Conservation (phyloP, 139 green algal species). For the Nannochloris sp. region DNA sequence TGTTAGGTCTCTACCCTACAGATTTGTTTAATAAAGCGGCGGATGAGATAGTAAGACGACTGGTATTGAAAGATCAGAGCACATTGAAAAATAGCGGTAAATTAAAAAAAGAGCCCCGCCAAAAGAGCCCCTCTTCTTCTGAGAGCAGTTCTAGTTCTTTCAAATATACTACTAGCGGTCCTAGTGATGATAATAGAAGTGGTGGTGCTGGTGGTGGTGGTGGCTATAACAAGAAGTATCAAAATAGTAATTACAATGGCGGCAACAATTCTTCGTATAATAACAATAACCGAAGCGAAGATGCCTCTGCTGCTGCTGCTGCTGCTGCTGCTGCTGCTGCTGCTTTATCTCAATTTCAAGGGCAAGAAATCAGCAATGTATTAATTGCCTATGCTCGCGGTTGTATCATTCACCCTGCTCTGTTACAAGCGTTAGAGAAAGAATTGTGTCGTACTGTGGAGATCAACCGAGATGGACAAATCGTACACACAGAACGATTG, state of each 20-base stretch:
- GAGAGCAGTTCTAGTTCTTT: too few species aligned
- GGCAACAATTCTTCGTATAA: too few species aligned
- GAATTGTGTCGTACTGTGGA: constrained; percentile 4
- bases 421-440: constrained; percentile 12
- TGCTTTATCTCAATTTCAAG: neutral
- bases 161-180: too few species aligned
- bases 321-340: too few species aligned
- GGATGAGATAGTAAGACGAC: constrained; percentile 9
- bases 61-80: neutral
- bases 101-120: neutral
- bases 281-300: too few species aligned
- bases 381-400: constrained; percentile 15
- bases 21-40: constrained; percentile 22
- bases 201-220: too few species aligned
- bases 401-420: neutral
- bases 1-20: constrained; percentile 27
- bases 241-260: too few species aligned
- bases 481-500: neutral
- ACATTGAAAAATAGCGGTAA: neutral
- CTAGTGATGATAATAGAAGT: too few species aligned
- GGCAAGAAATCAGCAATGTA: constrained; percentile 14
- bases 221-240: too few species aligned
- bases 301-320: too few species aligned
- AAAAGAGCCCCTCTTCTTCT: neutral
- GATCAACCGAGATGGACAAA: neutral